These are phyloP conservation scores for Bombardia bombarda DNA, from an alignment of 495 filamentous ascomycete species.

Conservation along the genomic window DNA sequence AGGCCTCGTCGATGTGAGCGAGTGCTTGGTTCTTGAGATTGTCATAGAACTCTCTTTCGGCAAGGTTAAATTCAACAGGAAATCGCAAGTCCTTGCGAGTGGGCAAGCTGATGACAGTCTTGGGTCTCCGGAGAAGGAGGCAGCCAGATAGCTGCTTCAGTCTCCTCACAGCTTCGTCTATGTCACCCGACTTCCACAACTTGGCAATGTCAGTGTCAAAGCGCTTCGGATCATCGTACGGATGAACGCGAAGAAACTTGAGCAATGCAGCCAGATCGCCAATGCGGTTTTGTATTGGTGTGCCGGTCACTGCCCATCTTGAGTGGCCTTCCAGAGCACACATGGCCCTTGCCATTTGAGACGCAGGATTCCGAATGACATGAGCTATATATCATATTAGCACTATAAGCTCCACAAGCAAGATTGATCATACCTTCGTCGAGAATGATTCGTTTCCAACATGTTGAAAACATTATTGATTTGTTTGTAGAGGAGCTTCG, in stretches of 20 bases:
- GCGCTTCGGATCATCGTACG: slow-evolving; percentile 24
- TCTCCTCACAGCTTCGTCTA: slow-evolving; percentile 22
- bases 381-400: slow-evolving; percentile 22
- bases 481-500: neutral
- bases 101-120: slow-evolving; percentile 24
- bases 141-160: slow-evolving; percentile 26
- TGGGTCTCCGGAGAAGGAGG: slow-evolving; percentile 29
- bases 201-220: slow-evolving; percentile 25
- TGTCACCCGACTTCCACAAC: slow-evolving; percentile 22
- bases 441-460: slow-evolving; percentile 34
- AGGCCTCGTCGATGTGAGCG: slow-evolving; percentile 18
- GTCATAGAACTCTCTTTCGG: slow-evolving; percentile 25
- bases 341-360: slow-evolving; percentile 22
- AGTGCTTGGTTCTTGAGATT: slow-evolving; percentile 12
- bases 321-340: slow-evolving; percentile 21
- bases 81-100: slow-evolving; percentile 14
- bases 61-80: slow-evolving; percentile 19
- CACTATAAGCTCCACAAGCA: neutral
- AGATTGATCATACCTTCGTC: slow-evolving; percentile 34
- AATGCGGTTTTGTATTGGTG: slow-evolving; percentile 35
- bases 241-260: slow-evolving; percentile 28
- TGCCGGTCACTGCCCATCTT: slow-evolving; percentile 37
- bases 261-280: slow-evolving; percentile 27
- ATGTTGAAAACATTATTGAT: slow-evolving; percentile 18
- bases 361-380: slow-evolving; percentile 28